These are phyloP conservation scores for Afroboletus lepidellus DNA, from an alignment of 1,284 basidiomycete genomes.

Conservation along the genomic window DNA sequence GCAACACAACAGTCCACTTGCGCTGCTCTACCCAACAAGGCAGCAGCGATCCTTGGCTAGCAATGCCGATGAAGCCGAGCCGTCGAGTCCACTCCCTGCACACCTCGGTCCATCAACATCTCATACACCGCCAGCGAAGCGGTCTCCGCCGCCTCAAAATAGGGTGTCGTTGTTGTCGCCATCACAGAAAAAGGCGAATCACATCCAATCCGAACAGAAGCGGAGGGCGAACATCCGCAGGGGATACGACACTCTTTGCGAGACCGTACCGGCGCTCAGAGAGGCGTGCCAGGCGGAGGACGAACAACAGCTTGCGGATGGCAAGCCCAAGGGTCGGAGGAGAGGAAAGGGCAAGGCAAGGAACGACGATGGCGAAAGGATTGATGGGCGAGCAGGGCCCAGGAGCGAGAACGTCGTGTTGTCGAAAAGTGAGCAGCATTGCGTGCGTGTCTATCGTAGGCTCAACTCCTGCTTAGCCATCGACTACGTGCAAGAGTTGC, in stretches of 20 bases:
- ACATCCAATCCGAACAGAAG: conserved; percentile 89
- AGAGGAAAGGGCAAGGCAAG: conserved; percentile 32
- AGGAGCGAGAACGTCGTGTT: conserved; percentile 84
- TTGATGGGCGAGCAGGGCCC: conserved; percentile 80
- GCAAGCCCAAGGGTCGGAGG: conserved; percentile 34
- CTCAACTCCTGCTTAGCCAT: conserved; percentile 56
- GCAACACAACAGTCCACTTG: conserved; percentile 17
- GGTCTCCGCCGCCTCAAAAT: conserved; percentile 27
- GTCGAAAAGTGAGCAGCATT: conserved; percentile 65
- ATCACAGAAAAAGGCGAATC: conserved; percentile 90
- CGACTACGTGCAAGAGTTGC: conserved; percentile 70
- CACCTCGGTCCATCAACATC: conserved; percentile 2
- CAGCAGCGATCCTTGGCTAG: conserved; percentile 13
- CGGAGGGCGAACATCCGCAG: conserved; percentile 86
- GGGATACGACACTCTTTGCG: conserved; percentile 84
- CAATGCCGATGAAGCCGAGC: conserved; percentile 5
- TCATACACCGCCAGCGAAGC: conserved; percentile 21
- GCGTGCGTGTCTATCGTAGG: not conserved
- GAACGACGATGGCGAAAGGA: conserved; percentile 52
- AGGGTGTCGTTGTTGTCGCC: conserved; percentile 54
- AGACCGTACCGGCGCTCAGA: conserved; percentile 72
- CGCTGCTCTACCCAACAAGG: conserved; percentile 20
- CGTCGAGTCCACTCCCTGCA: conserved; percentile 4
- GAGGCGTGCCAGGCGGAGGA: conserved; percentile 71
- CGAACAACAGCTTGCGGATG: conserved; percentile 34